These are phyloP conservation scores for Diaporthe amygdali DNA, from an alignment of 2,329 filamentous ascomycete species.

Conservation along the genomic window DNA sequence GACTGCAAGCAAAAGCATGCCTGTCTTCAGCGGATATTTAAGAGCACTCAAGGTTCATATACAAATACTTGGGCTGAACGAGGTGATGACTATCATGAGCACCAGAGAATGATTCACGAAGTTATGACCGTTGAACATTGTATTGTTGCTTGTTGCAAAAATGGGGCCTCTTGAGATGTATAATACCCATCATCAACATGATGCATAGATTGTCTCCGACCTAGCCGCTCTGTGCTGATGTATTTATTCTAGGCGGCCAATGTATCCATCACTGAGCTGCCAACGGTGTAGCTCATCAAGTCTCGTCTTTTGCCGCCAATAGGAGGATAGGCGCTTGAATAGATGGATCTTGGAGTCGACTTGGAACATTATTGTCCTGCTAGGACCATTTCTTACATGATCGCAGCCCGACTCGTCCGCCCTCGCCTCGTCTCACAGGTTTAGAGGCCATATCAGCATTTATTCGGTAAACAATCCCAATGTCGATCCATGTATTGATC, in stretches of 20 bases:
- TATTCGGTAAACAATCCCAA: neutral
- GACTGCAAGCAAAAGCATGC: neutral
- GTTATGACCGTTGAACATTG: neutral
- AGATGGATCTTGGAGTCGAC: too few species aligned
- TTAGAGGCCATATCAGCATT: neutral
- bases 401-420: neutral
- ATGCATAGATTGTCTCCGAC: neutral
- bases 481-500: neutral
- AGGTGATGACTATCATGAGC: constrained; percentile 7
- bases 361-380: too few species aligned
- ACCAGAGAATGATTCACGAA: constrained; percentile 16
- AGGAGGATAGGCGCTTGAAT: neutral
- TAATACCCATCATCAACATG: neutral
- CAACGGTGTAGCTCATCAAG: too few species aligned
- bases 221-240: neutral
- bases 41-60: neutral
- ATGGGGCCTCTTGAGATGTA: neutral
- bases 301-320: neutral
- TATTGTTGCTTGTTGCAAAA: neutral
- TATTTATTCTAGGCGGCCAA: neutral
- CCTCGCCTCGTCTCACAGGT: neutral
- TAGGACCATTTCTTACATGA: neutral
- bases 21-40: neutral
- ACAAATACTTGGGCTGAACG: neutral
- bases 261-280: neutral